Percentiles rank a stretch among this genome's conserved stretches.
phyloP scores from a whole-genome alignment of 768 basidiomycete genomes.

The Dioszegia aurantiaca region DNA sequence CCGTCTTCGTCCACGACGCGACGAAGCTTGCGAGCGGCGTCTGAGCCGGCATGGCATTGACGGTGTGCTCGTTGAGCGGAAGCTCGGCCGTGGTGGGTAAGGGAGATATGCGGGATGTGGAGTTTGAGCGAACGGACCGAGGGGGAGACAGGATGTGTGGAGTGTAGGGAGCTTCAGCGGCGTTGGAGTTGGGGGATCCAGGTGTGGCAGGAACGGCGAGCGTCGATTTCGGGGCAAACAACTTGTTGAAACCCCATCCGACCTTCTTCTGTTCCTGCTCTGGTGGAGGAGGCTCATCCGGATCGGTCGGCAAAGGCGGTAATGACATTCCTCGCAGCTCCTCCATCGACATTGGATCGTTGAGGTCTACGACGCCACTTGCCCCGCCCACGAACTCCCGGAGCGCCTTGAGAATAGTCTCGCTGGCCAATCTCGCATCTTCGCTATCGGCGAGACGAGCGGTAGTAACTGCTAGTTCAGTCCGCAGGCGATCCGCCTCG shows the following conservation, averaged over 20 bases:
- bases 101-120: constrained; percentile 18
- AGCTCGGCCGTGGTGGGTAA: constrained; percentile 18
- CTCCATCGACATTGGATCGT: constrained; percentile 23
- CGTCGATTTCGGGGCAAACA: background rate
- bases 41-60: constrained; percentile 13
- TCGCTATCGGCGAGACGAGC: constrained; percentile 71
- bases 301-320: constrained; percentile 53
- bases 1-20: constrained; percentile 40
- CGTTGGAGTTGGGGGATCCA: constrained; percentile 24
- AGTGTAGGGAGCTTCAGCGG: constrained; percentile 32
- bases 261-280: constrained; percentile 7
- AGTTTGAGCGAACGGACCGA: constrained; percentile 11
- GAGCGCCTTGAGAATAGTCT: constrained; percentile 75
- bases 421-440: constrained; percentile 83
- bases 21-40: constrained; percentile 46
- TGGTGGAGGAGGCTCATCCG: constrained; percentile 27
- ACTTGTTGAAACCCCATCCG: constrained; percentile 15
- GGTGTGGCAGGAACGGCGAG: constrained; percentile 12
- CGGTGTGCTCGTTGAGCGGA: constrained; percentile 14
- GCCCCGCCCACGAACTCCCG: constrained; percentile 60
- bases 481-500: constrained; percentile 53
- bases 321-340: constrained; percentile 43
- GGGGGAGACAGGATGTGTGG: constrained; percentile 26
- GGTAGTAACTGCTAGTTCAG: constrained; percentile 61
- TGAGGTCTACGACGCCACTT: constrained; percentile 17